Base-by-base conservation (phyloP, 257 asterid species). In the Forsythia viridissima region DNA sequence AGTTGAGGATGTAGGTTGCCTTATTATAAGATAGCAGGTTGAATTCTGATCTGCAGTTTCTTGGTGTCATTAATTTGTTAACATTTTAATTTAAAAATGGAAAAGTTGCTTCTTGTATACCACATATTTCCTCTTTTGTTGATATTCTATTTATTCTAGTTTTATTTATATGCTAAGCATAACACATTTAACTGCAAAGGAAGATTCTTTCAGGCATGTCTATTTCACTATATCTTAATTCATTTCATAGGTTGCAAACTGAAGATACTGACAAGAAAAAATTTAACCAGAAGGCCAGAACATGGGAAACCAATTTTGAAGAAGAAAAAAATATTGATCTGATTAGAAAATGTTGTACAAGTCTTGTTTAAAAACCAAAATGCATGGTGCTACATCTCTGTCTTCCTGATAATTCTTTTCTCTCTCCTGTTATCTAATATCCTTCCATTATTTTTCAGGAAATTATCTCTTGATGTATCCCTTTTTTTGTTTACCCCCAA, bases 11-110 rank as follows among this genome's bases (percentile, higher is more conserved):
- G 73, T 77, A 77, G 63, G 77, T 71, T 77, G 72, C 83, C 81
- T 73, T 80, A 52, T 82, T 79, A 79, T 74, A 40, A 61, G 67
- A 61, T 76, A 63, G 52, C 85, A 84, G 79, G 77, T 87, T 68
- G 44, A 79, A 84, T 79, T 74, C 65, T 63, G 63, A 63, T 67
- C 40, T 68, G 66, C 79, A 34, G 38, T 52, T 81, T 74, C 36
- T 41, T 77, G 16, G 72, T 52, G 70, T 75, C 79, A 42, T 24
- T 76, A 3, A 21, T 83, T 51, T 76, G 68, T 38, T 57, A 42
- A 37, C 46, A 40, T 75, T 21, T 39, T 63, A 42, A 69, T 37
- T 57, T 80, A 18, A 41, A 34, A 43, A 30, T 70, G 51, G 57
- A 39, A 76, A 8, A 43, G 11, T 24, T 75, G 16, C 44, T 67